Base-by-base conservation (phyloP, 2,329 filamentous ascomycete species). In the Thielaviopsis ethacetica region DNA sequence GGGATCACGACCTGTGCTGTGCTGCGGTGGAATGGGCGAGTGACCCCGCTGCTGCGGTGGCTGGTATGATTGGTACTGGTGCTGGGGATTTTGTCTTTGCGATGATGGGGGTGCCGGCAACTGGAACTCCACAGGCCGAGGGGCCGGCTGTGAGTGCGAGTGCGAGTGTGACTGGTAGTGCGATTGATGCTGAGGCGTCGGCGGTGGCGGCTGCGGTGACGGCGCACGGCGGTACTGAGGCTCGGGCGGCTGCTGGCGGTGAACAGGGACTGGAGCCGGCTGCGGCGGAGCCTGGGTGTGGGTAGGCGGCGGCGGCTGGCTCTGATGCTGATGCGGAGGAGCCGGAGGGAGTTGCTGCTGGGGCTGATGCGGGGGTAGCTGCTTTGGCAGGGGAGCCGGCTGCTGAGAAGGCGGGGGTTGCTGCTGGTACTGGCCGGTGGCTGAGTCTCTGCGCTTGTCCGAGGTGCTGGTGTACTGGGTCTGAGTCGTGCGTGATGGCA, bases 61-160 rank as follows among this genome's bases (percentile, higher is more conserved):
- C 4, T 60, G 38, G 19, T 55, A 22, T 12, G 38, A 19, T 21
- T 47, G 52, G n/a, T 54, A 22, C 65, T 67, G 52, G 4, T 59
- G 41, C 49, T 52, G 49, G n/a, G 19, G 24, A 1, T 34, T 5
- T 34, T 34, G 30, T 34, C 30, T 34, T 12, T 34, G 30, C 19
- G 41, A 34, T 2, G 27, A 38, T 10, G 52, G 38, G 9, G 52
- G 52, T 13, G 57, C 52, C 12, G 52, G 57, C 5, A 54, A 44
- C 34, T 55, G 58, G 30, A 53, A 57, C 15, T 60, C 53, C n/a
- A 59, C 53, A 9, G 58, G 58, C 17, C 53, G 58, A 19, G 58
- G 58, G 21, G 58, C 53, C 13, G 41, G 41, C 17, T 44, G 38
- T n/a, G 38, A 44, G 38, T 44, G 38, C 15, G 38, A 44, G 38